These are phyloP conservation scores for Phlebopus sp. DNA, from an alignment of 1,284 basidiomycete genomes.

Conservation along the genomic window DNA sequence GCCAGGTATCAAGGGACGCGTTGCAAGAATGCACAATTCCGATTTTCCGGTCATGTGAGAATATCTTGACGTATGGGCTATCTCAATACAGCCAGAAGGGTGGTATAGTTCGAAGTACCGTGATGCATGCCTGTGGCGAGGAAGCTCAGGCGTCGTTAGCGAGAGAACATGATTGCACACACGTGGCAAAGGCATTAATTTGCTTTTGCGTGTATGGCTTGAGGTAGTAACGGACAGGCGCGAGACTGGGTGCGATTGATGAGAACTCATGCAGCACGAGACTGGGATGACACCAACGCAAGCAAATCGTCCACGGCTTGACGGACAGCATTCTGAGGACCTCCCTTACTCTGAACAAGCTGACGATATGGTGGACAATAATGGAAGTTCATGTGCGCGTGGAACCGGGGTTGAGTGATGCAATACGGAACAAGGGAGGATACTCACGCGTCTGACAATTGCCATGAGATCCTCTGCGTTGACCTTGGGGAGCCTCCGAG, in stretches of 20 bases:
- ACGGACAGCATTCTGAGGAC: conserved; percentile 52
- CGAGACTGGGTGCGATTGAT: conserved; percentile 46
- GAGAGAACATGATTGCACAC: conserved; percentile 38
- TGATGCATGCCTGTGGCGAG: conserved; percentile 65
- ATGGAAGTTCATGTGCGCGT: conserved; percentile 14
- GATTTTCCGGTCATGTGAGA: conserved; percentile 84
- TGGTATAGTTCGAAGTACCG: conserved; percentile 84
- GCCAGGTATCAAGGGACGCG: conserved; percentile 66
- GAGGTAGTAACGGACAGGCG: conserved; percentile 71
- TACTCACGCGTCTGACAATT: conserved; percentile 74
- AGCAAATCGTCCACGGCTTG: conserved; percentile 73
- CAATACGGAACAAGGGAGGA: conserved; percentile 24
- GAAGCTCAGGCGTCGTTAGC: conserved; percentile 26
- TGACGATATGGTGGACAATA: conserved; percentile 26
- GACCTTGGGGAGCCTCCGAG: conserved; percentile 69
- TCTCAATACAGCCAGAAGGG: conserved; percentile 79
- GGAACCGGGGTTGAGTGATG: conserved; percentile 25
- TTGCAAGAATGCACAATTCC: conserved; percentile 87
- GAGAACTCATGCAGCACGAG: conserved; percentile 4
- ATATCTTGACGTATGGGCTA: conserved; percentile 83
- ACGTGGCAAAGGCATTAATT: conserved; percentile 87
- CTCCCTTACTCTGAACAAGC: conserved; percentile 58
- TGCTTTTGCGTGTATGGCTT: conserved; percentile 71
- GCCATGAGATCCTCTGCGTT: conserved; percentile 60
- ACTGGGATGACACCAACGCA: conserved; percentile 47